Conservation (phyloP, 306 rosid species). For the Acacia acuminata region DNA sequence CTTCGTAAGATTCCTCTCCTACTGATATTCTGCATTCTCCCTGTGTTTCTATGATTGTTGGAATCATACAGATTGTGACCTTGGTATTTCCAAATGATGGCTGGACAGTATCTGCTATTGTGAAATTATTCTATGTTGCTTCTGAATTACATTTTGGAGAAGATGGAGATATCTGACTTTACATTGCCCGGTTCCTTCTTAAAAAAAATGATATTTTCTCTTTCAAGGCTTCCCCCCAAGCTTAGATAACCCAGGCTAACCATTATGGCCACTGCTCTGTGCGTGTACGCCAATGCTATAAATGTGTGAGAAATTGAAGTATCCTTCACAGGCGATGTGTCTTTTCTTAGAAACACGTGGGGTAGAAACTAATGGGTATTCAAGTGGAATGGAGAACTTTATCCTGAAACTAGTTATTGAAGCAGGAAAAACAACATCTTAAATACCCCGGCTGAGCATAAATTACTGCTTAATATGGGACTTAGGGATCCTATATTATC, state of each 20-base stretch:
- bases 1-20: conserved; percentile 69
- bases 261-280: background rate
- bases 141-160: conserved; percentile 22
- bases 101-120: conserved; percentile 20
- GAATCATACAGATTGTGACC: conserved; percentile 4
- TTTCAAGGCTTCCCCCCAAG: background rate
- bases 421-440: background rate
- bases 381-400: background rate
- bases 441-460: background rate
- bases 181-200: background rate
- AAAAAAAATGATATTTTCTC: conserved; percentile 5
- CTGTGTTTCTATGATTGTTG: conserved; percentile 9
- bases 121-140: conserved; percentile 16
- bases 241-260: background rate
- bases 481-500: background rate
- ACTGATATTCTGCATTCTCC: background rate
- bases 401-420: background rate
- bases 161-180: background rate
- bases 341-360: background rate
- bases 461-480: background rate
- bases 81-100: background rate
- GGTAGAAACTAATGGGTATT: background rate
- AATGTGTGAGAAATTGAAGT: background rate
- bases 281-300: background rate
- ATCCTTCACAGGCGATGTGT: background rate